Conservation (phyloP, 306 rosid genomes). For the Cicer chorassanicum region DNA sequence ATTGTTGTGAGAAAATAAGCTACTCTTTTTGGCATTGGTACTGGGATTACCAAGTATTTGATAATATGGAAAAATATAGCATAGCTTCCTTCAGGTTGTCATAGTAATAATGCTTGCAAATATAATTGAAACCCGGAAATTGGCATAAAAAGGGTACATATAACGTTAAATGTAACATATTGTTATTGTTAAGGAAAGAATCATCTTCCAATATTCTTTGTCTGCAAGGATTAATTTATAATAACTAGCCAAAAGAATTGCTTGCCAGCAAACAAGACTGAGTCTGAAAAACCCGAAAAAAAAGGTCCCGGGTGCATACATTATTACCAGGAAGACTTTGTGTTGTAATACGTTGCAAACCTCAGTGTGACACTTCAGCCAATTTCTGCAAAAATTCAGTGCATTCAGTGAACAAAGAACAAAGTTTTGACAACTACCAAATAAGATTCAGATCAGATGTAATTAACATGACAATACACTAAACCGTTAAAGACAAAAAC, state of each 20-base stretch:
- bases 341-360: constrained; percentile 38
- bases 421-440: constrained; percentile 15
- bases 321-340: constrained; percentile 56
- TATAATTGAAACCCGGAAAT: constrained; percentile 4
- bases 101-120: constrained; percentile 30
- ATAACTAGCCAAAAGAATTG: constrained; percentile 47
- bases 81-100: constrained; percentile 30
- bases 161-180: constrained; percentile 24
- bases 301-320: constrained; percentile 50
- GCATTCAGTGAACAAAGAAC: constrained; percentile 40
- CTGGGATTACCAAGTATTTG: background rate
- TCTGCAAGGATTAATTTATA: constrained; percentile 46
- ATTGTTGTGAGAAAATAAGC: constrained; percentile 15
- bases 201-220: constrained; percentile 46
- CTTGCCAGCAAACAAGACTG: constrained; percentile 48
- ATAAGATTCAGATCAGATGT: constrained; percentile 6
- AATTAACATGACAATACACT: constrained; percentile 5
- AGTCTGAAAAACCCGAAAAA: constrained; percentile 43
- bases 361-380: constrained; percentile 65
- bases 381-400: constrained; percentile 59
- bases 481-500: constrained; percentile 10
- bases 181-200: constrained; percentile 30
- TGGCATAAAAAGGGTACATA: constrained; percentile 39
- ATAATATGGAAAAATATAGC: background rate
- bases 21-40: background rate